These are phyloP conservation scores for Trypanosoma platydactyli DNA, from an alignment of 208 protist species.

Conservation along the genomic window DNA sequence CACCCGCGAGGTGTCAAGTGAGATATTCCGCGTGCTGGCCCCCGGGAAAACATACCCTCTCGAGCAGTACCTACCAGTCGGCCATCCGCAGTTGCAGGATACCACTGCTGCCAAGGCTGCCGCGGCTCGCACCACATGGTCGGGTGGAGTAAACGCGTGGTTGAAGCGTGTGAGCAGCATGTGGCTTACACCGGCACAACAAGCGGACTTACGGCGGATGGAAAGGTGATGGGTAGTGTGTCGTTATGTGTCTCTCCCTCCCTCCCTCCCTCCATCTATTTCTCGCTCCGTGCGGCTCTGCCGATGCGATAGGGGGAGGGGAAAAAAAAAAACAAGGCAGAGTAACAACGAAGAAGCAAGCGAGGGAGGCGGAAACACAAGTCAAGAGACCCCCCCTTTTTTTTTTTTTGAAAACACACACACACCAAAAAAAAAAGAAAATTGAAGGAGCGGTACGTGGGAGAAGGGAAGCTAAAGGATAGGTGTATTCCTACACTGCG, in stretches of 20 bases:
- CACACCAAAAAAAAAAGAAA: no score
- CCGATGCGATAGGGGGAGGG: no score
- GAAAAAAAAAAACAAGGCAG: no score
- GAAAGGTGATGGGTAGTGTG: not conserved
- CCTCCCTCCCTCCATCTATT: no score
- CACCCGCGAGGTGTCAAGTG: slow-evolving; percentile 57
- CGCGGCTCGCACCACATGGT: slow-evolving; percentile 22
- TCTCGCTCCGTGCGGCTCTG: no score
- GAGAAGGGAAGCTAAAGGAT: no score
- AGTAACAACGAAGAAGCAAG: no score
- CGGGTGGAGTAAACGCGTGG: slow-evolving; percentile 50
- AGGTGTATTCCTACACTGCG: no score
- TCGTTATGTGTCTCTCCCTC: not conserved
- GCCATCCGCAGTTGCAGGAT: slow-evolving; percentile 51
- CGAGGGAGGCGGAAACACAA: no score
- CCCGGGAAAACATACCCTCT: slow-evolving; percentile 58
- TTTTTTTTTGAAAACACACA: no score
- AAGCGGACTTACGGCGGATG: slow-evolving; percentile 37
- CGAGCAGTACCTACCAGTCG: slow-evolving; percentile 58
- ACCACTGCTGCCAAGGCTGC: slow-evolving; percentile 9
- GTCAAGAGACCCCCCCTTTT: no score
- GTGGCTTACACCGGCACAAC: slow-evolving; percentile 50
- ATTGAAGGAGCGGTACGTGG: no score
- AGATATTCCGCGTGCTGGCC: slow-evolving; percentile 70
- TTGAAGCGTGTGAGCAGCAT: slow-evolving; percentile 39